Evolutionary conservation across 2,329 filamentous ascomycete species (phyloP), one percentile per base, ranked within the genome.

Genomic region (Microascus cirrosus): DNA sequence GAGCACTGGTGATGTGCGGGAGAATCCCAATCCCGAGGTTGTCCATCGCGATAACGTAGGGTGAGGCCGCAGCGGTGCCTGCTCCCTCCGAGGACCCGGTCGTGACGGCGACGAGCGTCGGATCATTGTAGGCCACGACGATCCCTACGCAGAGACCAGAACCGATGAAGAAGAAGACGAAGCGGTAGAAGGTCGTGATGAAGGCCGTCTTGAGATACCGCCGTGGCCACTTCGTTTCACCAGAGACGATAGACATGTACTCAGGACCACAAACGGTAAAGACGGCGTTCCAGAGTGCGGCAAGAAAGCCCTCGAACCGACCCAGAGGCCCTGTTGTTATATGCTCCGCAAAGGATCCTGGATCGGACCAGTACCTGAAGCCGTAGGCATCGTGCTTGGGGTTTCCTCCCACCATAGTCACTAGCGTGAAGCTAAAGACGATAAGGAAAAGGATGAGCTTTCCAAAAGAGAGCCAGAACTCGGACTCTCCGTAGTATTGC

Each of bases 361-460:
- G 82, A 3, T 76, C 63, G 13, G 75, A 77, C 85, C 85, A 88
- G 65, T 84, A 83, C n/a, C 85, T 77, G 67, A 90, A 90, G 22
- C 87, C 87, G 1, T 90, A 73, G 51, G 82, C 75, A 63, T 88
- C 85, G 53, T 81, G 73, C 4, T 83, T 67, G 0, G 89, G 88
- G 62, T 92, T 92, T 28, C 86, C 89, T 35, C 88, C 89, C 7
- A 90, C 74, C 85, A 91, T 90, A 53, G 83, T 85, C 63, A 93
- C 77, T 66, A 93, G 87, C 18, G 89, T 90, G 70, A 87, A 91
- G 64, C 77, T 71, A 67, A 90, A 85, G 56, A 89, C 74, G 15
- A 84, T 82, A 59, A 85, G 73, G 62, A 87, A 86, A 52, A 89
- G 75, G 24, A 88, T 68, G 35, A 88, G 76, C 67, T 89, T 87